Evolutionary conservation across 805 yeast species (phyloP).

Genomic region (Suhomyces emberorum): DNA sequence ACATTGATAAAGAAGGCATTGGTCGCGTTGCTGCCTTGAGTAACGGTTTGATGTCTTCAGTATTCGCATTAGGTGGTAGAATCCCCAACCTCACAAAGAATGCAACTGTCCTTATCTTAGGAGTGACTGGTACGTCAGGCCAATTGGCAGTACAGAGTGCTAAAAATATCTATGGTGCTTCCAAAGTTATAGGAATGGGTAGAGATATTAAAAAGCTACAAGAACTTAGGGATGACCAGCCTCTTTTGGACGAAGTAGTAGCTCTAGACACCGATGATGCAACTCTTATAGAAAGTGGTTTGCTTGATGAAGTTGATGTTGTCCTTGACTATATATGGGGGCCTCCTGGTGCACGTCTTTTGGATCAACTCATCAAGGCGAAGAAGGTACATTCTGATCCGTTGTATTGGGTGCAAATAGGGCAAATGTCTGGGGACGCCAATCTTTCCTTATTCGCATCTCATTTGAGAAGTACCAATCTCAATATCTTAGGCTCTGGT

Average conservation of each 20-base stretch:
- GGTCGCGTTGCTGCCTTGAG: conserved; percentile 10
- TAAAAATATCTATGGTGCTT: conserved; percentile 6
- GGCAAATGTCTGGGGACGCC: conserved; percentile 9
- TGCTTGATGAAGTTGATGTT: conserved; percentile 6
- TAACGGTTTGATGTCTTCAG: conserved; percentile 10
- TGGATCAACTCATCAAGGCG: not conserved
- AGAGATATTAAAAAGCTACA: conserved; percentile 4
- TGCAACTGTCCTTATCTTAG: conserved; percentile 8
- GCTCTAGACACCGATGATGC: conserved; percentile 2
- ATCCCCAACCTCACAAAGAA: conserved; percentile 5
- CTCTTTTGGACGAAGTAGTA: conserved; percentile 6
- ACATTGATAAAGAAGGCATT: conserved; percentile 6
- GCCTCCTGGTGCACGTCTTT: conserved; percentile 2
- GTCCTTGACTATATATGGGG: conserved; percentile 12
- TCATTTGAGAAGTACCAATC: conserved; percentile 8
- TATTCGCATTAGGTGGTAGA: conserved; percentile 8
- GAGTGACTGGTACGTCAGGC: conserved; percentile 11
- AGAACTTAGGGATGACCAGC: conserved; percentile 3
- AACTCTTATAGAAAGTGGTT: not conserved
- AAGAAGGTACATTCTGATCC: conserved; percentile 3
- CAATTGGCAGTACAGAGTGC: conserved; percentile 9
- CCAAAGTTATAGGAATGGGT: conserved; percentile 8
- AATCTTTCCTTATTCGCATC: conserved; percentile 4
- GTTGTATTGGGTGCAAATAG: conserved; percentile 10
- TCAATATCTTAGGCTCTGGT: conserved; percentile 10